Evolutionary conservation across 1,284 basidiomycete genomes (phyloP).

Genomic region (Cerioporus squamosus): DNA sequence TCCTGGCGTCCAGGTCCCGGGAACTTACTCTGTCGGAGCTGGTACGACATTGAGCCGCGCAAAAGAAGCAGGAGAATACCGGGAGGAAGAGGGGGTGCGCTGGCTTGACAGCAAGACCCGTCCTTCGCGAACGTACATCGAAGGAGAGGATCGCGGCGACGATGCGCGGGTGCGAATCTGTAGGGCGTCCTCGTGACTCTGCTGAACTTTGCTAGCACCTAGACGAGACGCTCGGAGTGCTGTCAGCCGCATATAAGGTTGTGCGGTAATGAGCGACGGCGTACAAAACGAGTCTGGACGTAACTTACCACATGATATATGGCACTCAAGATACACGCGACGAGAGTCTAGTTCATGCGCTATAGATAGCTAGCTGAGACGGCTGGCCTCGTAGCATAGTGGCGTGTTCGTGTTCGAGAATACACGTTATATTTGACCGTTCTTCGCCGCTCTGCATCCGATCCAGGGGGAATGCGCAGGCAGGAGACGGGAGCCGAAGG

Average conservation of each 20-base stretch:
- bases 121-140: neutral
- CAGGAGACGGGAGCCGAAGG: neutral
- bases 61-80: no score
- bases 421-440: conserved; percentile 4
- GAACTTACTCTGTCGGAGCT: no score
- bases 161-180: no score
- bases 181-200: no score
- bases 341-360: neutral
- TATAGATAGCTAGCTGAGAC: neutral
- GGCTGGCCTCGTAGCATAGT: no score
- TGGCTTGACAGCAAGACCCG: neutral
- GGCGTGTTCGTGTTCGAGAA: conserved; percentile 6
- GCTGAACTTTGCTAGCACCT: conserved; percentile 4
- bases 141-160: no score
- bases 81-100: neutral
- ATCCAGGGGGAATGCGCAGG: neutral
- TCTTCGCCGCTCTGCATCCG: conserved; percentile 17
- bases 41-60: no score
- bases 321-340: neutral
- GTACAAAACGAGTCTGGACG: conserved; percentile 4
- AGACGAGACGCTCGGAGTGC: neutral
- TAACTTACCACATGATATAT: conserved; percentile 8
- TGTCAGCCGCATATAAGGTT: neutral
- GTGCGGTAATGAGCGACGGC: conserved; percentile 8
- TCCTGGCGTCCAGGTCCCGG: no score